Conservation (phyloP, 345 rosid genomes). For the Melaleuca alternifolia region DNA sequence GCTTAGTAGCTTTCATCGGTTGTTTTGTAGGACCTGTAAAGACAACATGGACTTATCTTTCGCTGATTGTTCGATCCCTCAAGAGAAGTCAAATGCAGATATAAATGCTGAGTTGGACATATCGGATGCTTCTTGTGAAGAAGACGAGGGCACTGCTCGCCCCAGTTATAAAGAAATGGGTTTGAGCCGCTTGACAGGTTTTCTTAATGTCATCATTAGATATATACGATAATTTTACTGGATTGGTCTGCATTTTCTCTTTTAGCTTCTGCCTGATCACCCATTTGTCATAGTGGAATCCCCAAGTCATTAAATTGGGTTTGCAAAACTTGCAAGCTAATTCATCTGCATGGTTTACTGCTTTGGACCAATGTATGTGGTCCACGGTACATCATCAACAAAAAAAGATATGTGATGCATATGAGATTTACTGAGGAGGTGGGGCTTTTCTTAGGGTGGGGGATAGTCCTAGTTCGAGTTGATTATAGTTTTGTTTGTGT, state of each 20-base stretch:
- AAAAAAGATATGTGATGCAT: neutral
- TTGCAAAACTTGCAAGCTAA: neutral
- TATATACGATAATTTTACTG: neutral
- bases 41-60: slow-evolving; percentile 60
- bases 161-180: slow-evolving; percentile 36
- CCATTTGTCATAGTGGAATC: neutral
- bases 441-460: neutral
- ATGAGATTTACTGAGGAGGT: neutral
- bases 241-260: neutral
- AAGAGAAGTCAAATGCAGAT: slow-evolving; percentile 92
- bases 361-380: neutral
- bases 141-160: slow-evolving; percentile 54
- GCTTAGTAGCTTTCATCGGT: neutral
- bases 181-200: slow-evolving; percentile 42
- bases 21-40: slow-evolving; percentile 59
- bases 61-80: slow-evolving; percentile 71
- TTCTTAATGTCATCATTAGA: neutral
- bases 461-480: neutral
- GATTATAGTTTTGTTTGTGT: neutral
- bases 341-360: neutral
- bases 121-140: slow-evolving; percentile 62
- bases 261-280: neutral
- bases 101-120: slow-evolving; percentile 89
- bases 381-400: neutral
- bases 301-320: neutral